Conservation (phyloP, 805 yeast species). For the Starmerella sirachaensis region DNA sequence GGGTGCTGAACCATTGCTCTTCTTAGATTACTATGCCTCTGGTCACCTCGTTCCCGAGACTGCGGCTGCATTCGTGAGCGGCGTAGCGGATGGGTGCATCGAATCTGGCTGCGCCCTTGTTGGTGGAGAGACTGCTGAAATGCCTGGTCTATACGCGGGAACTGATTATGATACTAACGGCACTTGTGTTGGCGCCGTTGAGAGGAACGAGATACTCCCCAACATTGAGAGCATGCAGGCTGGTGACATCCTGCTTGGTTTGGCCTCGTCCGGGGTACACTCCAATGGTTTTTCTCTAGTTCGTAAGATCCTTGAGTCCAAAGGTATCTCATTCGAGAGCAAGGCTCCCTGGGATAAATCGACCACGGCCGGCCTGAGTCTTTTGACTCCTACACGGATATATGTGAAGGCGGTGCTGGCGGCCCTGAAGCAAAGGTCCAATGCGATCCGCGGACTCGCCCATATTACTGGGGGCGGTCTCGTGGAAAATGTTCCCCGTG, state of each 20-base stretch:
- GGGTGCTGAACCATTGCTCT: slow-evolving; percentile 96
- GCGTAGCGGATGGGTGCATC: slow-evolving; percentile 95
- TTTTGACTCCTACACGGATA: slow-evolving; percentile 81
- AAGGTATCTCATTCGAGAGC: slow-evolving; percentile 58
- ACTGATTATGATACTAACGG: slow-evolving; percentile 98
- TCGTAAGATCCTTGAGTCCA: slow-evolving; percentile 75
- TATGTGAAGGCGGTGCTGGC: slow-evolving; percentile 85
- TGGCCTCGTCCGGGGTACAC: slow-evolving; percentile 86
- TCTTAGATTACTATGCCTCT: slow-evolving; percentile 92
- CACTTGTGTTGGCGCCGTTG: slow-evolving; percentile 95
- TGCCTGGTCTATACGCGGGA: slow-evolving; percentile 96
- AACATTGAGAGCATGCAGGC: slow-evolving; percentile 48
- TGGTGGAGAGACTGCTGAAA: slow-evolving; percentile 98
- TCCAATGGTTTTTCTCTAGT: slow-evolving; percentile 94
- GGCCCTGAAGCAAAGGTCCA: slow-evolving; percentile 41
- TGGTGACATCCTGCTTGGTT: slow-evolving; percentile 77
- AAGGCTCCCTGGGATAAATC: slow-evolving; percentile 73
- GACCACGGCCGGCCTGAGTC: slow-evolving; percentile 70
- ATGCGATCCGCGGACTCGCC: slow-evolving; percentile 72
- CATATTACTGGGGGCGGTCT: slow-evolving; percentile 98
- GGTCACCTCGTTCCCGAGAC: slow-evolving; percentile 75
- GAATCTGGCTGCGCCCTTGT: slow-evolving; percentile 94
- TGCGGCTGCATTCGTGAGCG: slow-evolving; percentile 80
- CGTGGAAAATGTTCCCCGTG: slow-evolving; percentile 91
- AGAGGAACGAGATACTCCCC: slow-evolving; percentile 64